A percentile compares a stretch with the other conserved stretches of the same genome.
Conservation (phyloP, 2,329 filamentous ascomycete species). For the Colletotrichum acutatum region DNA sequence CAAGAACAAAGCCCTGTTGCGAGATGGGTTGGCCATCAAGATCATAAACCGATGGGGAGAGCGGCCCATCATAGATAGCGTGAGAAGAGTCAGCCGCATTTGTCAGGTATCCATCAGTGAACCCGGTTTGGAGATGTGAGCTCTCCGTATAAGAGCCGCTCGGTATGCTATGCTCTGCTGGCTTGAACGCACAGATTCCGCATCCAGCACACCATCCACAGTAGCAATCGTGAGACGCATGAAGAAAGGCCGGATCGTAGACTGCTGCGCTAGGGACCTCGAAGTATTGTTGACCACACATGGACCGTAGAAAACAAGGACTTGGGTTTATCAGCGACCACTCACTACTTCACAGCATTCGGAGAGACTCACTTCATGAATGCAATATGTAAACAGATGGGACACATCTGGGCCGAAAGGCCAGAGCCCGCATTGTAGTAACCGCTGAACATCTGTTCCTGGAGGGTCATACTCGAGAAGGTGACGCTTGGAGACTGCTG, state of each 20-base stretch:
- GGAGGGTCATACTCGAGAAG: constrained; percentile 1
- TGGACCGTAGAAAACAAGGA: not conserved
- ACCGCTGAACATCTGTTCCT: constrained; percentile 9
- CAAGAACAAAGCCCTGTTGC: not conserved
- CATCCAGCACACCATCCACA: not conserved
- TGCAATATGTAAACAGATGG: not conserved
- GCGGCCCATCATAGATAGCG: not conserved
- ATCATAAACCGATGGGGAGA: not conserved
- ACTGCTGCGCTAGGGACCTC: not conserved
- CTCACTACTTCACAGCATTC: not conserved
- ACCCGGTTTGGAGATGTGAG: not conserved
- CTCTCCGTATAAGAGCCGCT: not conserved
- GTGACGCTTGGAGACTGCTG: not conserved
- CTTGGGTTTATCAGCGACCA: not conserved
- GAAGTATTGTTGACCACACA: not conserved
- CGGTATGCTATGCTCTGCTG: not conserved
- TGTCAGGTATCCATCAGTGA: not conserved
- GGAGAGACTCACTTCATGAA: not conserved
- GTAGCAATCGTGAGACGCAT: not conserved
- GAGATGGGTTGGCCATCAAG: not conserved
- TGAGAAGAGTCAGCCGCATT: not conserved
- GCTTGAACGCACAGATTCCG: not conserved
- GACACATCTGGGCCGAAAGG: not conserved
- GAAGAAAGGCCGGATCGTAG: not conserved
- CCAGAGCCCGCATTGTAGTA: not conserved